Percentiles rank a stretch among this genome's conserved stretches.
These are phyloP conservation scores for Ceratocystis ficicola DNA, from an alignment of 2,329 filamentous ascomycete species.

Conservation along the genomic window DNA sequence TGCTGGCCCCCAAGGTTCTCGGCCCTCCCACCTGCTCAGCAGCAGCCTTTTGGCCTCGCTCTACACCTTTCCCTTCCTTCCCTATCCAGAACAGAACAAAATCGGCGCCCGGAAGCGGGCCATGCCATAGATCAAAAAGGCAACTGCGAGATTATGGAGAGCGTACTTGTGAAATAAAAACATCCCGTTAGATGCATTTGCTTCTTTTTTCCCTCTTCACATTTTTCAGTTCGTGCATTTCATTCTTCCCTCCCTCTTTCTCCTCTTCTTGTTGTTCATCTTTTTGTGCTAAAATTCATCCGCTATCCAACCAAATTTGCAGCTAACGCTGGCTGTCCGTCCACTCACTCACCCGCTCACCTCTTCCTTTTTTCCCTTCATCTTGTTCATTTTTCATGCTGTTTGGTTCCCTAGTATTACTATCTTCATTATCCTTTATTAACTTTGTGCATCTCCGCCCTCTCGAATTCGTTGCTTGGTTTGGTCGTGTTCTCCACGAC, in stretches of 20 bases:
- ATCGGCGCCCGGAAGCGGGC: neutral
- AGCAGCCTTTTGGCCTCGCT: neutral
- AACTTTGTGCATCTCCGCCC: neutral
- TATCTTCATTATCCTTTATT: neutral
- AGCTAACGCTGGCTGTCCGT: neutral
- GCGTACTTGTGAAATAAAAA: slow-evolving; percentile 9
- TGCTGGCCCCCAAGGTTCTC: slow-evolving; percentile 2
- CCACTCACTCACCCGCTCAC: neutral
- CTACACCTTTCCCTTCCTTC: too few relatives aligned
- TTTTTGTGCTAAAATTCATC: neutral
- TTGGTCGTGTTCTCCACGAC: neutral
- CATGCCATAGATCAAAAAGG: neutral
- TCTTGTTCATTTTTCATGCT: neutral
- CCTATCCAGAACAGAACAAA: neutral
- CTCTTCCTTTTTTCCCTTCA: neutral
- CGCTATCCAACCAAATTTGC: neutral
- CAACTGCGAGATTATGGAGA: slow-evolving; percentile 11
- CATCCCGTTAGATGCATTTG: slow-evolving; percentile 12
- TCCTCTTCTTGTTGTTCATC: neutral
- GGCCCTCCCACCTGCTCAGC: slow-evolving; percentile 2
- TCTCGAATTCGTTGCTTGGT: neutral
- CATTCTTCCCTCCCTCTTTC: neutral
- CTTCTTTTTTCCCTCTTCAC: neutral
- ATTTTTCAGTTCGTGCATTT: neutral
- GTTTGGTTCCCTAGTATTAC: neutral